Conservation (phyloP, 169 alveolate genomes). For the Eimeria sp. region DNA sequence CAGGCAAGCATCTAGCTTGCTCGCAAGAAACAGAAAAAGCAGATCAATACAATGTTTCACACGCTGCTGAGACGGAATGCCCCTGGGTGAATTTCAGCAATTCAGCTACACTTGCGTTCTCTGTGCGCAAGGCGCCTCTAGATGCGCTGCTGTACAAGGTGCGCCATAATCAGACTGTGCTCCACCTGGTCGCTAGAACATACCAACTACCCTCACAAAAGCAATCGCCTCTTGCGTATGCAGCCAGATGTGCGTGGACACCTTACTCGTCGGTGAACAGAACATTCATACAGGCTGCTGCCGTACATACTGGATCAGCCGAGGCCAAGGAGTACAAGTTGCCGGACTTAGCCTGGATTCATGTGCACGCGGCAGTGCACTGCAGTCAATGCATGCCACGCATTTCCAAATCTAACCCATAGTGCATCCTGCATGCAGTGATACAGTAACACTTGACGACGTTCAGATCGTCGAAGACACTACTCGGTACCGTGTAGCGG, state of each 20-base stretch:
- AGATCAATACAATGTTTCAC: not conserved
- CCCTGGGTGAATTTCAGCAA: not conserved
- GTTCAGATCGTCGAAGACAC: not conserved
- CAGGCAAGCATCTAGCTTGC: not conserved
- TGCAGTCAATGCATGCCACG: not conserved
- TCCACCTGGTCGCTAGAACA: not conserved
- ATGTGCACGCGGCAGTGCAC: no score
- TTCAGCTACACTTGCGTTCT: not conserved
- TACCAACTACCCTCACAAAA: not conserved
- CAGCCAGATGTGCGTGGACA: not conserved
- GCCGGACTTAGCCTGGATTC: not conserved
- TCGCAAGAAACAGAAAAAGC: not conserved
- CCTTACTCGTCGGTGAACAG: not conserved
- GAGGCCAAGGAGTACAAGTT: not conserved
- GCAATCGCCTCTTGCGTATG: not conserved
- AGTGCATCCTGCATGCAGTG: not conserved
- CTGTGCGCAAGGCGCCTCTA: not conserved
- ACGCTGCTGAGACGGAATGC: not conserved
- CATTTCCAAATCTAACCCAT: not conserved
- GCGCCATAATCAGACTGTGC: not conserved
- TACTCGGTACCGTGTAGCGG: not conserved
- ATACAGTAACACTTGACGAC: not conserved
- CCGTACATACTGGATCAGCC: not conserved
- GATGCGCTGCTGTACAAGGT: not conserved
- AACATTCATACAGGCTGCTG: not conserved